Conservation (phyloP, 164 flowering plant species). For the Stephania japonica region DNA sequence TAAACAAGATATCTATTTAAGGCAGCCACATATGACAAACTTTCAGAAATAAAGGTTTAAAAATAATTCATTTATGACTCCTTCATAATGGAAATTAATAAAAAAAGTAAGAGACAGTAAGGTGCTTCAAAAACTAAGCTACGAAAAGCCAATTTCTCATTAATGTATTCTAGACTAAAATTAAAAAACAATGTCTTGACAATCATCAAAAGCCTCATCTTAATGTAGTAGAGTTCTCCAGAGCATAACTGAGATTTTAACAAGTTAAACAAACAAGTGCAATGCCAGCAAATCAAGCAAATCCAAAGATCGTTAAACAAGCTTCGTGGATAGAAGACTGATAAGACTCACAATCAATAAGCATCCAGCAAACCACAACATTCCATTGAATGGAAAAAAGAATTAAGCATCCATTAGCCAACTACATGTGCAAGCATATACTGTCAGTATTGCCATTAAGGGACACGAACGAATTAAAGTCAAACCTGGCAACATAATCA, state of each 20-base stretch:
- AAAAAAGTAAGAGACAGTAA: neutral
- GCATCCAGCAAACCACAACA: neutral
- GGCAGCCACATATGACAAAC: neutral
- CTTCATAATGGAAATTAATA: neutral
- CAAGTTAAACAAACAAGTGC: neutral
- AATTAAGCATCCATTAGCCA: neutral
- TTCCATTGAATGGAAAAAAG: too few relatives aligned
- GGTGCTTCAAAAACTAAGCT: neutral
- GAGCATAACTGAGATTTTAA: neutral
- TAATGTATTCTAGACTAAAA: neutral
- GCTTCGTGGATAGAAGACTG: neutral
- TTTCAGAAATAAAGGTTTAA: neutral
- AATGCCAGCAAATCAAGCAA: neutral
- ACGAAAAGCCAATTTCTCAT: neutral
- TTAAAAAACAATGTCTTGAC: neutral
- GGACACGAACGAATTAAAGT: conserved; percentile 4
- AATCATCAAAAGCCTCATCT: neutral
- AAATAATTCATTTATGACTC: neutral
- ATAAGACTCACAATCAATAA: neutral
- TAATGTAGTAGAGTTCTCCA: neutral
- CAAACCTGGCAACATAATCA: conserved; percentile 88
- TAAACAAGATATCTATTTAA: neutral
- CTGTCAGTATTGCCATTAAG: neutral
- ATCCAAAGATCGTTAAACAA: neutral
- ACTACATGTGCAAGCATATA: conserved; percentile 1